Conservation (phyloP, 257 asterid species). For the Ligustrum vulgare region DNA sequence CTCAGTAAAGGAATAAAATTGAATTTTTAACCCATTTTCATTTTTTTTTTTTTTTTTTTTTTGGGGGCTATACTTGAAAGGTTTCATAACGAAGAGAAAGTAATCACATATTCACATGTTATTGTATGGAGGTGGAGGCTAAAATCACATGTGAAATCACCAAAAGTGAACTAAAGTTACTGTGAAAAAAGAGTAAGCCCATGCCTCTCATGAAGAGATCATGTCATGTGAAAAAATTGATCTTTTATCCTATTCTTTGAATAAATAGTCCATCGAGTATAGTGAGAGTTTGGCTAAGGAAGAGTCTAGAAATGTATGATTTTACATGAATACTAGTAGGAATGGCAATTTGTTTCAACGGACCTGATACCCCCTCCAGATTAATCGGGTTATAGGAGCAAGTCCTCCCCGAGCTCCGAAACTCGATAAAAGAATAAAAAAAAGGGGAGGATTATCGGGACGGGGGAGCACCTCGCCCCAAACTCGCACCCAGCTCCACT, state of each 20-base stretch:
- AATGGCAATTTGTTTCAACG: too few species aligned
- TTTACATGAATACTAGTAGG: neutral
- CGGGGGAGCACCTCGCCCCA: too few species aligned
- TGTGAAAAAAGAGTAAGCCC: constrained; percentile 27
- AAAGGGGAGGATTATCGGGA: too few species aligned
- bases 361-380: too few species aligned
- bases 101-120: constrained; percentile 31
- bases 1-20: neutral
- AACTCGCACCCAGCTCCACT: too few species aligned
- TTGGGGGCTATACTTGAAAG: constrained; percentile 1
- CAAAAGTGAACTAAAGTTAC: constrained; percentile 30
- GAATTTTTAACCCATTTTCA: neutral
- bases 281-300: neutral
- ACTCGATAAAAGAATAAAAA: too few species aligned
- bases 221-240: neutral
- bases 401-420: too few species aligned
- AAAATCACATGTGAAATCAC: constrained; percentile 40
- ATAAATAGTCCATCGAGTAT: neutral
- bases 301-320: constrained; percentile 13
- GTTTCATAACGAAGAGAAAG: constrained; percentile 19
- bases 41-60: neutral
- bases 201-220: constrained; percentile 37
- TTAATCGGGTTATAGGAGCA: too few species aligned
- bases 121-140: constrained; percentile 19
- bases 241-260: neutral